A percentile compares a stretch with the other conserved stretches of the same genome.
These are phyloP conservation scores for Zizania palustris DNA, from an alignment of 202 grass and related monocot species.

Conservation along the genomic window DNA sequence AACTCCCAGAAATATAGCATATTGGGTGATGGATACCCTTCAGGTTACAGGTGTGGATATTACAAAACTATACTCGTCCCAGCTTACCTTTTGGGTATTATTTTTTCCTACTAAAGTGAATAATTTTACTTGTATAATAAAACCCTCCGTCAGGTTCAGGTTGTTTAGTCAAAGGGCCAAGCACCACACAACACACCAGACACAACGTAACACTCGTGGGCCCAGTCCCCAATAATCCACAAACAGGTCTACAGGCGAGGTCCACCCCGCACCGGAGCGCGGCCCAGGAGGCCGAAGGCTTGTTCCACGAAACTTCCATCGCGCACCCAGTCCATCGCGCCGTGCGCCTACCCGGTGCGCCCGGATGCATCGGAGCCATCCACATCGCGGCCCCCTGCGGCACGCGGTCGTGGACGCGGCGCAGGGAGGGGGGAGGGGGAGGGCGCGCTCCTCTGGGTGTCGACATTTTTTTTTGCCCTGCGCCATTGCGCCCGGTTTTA, in stretches of 20 bases:
- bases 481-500: not conserved
- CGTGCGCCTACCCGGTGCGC: not conserved
- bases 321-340: not conserved
- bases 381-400: not conserved
- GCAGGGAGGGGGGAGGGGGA: not conserved
- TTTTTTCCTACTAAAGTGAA: too few relatives aligned
- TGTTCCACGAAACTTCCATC: constrained; percentile 25
- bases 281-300: not conserved
- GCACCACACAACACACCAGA: too few relatives aligned
- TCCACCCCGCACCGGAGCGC: not conserved
- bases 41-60: too few relatives aligned
- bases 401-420: not conserved
- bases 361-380: not conserved
- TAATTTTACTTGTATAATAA: too few relatives aligned
- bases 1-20: too few relatives aligned
- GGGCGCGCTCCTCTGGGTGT: not conserved
- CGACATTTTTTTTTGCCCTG: constrained; percentile 25
- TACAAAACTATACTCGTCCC: too few relatives aligned
- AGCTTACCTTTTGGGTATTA: too few relatives aligned
- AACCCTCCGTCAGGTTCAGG: too few relatives aligned
- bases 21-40: too few relatives aligned
- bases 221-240: not conserved
- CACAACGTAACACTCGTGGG: not conserved
- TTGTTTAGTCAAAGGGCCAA: too few relatives aligned
- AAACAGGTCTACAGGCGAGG: not conserved